Conservation (phyloP, 371 early-diverging fungal species). For the Phascolomyces articulosus region DNA sequence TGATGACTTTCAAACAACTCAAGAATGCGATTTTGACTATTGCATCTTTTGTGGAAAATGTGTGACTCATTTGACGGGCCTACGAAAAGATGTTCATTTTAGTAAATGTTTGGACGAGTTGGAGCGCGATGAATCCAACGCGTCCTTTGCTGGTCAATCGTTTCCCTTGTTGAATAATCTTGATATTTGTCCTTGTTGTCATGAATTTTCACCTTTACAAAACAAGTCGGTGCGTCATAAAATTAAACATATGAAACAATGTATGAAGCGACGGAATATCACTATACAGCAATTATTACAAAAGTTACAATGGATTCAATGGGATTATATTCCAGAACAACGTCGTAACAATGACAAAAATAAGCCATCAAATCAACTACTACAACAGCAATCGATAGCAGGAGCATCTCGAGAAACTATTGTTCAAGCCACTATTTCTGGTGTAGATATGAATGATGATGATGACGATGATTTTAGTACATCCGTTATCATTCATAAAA, state of each 20-base stretch:
- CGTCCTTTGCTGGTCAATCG: conserved; percentile 20
- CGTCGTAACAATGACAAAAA: neutral
- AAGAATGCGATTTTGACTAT: conserved; percentile 19
- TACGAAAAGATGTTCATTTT: conserved; percentile 25
- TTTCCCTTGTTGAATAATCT: conserved; percentile 22
- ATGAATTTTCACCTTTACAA: conserved; percentile 19
- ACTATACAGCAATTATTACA: conserved; percentile 22
- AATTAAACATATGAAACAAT: conserved; percentile 29
- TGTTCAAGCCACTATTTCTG: neutral
- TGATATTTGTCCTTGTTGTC: conserved; percentile 33
- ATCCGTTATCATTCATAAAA: neutral
- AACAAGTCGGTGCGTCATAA: conserved; percentile 17
- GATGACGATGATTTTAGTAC: conserved; percentile 1
- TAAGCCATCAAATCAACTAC: neutral
- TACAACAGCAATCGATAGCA: too few relatives aligned
- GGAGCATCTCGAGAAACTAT: too few relatives aligned
- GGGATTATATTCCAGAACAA: conserved; percentile 29
- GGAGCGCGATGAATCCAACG: conserved; percentile 12
- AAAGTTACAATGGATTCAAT: conserved; percentile 35
- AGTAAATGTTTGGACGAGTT: conserved; percentile 33
- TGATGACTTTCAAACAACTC: neutral
- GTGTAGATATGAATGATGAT: neutral
- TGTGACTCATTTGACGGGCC: conserved; percentile 15
- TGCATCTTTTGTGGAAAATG: conserved; percentile 42
- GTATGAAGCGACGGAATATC: conserved; percentile 15